These are phyloP conservation scores for Phytophthora rubi DNA, from an alignment of 352 stramenopile species.

Conservation along the genomic window DNA sequence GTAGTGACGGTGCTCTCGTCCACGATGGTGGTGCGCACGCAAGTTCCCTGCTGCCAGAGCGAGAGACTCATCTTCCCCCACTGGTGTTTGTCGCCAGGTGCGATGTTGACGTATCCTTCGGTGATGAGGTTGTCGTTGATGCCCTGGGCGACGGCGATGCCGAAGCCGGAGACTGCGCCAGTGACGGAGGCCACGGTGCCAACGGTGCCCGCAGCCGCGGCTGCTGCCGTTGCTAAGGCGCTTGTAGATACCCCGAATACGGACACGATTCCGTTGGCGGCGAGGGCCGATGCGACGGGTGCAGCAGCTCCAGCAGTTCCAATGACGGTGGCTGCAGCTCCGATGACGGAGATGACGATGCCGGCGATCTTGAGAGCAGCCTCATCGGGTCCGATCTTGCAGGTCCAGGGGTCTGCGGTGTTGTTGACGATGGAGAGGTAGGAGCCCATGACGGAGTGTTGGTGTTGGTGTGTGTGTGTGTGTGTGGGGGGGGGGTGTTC, in stretches of 20 bases:
- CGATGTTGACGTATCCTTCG: conserved; percentile 43
- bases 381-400: conserved; percentile 51
- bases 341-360: conserved; percentile 35
- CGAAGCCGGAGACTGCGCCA: conserved; percentile 42
- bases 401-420: conserved; percentile 44
- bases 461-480: background rate
- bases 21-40: conserved; percentile 48
- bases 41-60: conserved; percentile 57
- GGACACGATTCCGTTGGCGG: conserved; percentile 35
- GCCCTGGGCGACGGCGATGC: conserved; percentile 40
- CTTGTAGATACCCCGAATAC: conserved; percentile 44
- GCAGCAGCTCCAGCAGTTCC: conserved; percentile 40
- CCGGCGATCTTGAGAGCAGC: conserved; percentile 6
- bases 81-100: conserved; percentile 31
- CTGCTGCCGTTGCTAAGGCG: conserved; percentile 25
- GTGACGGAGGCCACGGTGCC: conserved; percentile 27
- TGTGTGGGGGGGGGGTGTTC: background rate
- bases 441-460: conserved; percentile 39
- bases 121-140: conserved; percentile 45
- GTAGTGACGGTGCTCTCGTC: conserved; percentile 45
- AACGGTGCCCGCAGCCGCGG: conserved; percentile 24
- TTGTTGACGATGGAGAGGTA: conserved; percentile 60
- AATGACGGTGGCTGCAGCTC: conserved; percentile 29
- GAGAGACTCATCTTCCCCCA: conserved; percentile 55
- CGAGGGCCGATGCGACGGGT: conserved; percentile 33